Evolutionary conservation across 2,329 filamentous ascomycete genomes (phyloP).

Genomic region (Penicillium freii): DNA sequence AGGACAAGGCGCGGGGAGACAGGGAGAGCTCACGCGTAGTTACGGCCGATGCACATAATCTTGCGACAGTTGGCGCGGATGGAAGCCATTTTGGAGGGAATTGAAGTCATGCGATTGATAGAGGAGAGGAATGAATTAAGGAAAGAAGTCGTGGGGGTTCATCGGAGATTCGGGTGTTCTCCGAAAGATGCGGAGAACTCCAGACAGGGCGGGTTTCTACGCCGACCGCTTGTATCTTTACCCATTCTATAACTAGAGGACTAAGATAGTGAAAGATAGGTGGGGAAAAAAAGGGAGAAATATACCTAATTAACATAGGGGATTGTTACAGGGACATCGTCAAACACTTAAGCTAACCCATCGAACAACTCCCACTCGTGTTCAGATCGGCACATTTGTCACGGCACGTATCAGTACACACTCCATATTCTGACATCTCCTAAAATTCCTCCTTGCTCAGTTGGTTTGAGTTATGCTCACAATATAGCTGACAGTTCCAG

Average conservation of each 20-base stretch:
- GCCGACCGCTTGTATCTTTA: conserved; percentile 18
- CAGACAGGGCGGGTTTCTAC: not conserved
- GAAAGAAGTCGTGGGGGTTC: not conserved
- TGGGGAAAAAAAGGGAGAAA: not conserved
- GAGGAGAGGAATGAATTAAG: not conserved
- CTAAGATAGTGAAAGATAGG: not conserved
- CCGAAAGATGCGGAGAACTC: conserved; percentile 29
- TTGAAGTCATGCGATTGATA: conserved; percentile 15
- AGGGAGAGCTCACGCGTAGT: conserved; percentile 74
- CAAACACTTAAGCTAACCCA: no score
- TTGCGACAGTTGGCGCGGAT: conserved; percentile 60
- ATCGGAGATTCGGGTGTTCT: conserved; percentile 16
- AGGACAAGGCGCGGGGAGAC: conserved; percentile 29
- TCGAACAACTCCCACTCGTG: no score
- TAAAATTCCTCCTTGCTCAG: no score
- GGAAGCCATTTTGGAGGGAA: conserved; percentile 43
- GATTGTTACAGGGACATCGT: no score
- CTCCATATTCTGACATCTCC: no score
- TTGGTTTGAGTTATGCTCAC: no score
- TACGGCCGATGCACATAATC: conserved; percentile 89
- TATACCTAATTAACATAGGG: not conserved
- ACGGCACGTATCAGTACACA: no score
- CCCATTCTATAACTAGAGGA: not conserved
- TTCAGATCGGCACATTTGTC: no score
- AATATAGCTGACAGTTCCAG: no score